Evolutionary conservation across 2,329 filamentous ascomycete species (phyloP), one percentile per base, ranked within the genome.

Genomic region (Orbilia ellipsospora): DNA sequence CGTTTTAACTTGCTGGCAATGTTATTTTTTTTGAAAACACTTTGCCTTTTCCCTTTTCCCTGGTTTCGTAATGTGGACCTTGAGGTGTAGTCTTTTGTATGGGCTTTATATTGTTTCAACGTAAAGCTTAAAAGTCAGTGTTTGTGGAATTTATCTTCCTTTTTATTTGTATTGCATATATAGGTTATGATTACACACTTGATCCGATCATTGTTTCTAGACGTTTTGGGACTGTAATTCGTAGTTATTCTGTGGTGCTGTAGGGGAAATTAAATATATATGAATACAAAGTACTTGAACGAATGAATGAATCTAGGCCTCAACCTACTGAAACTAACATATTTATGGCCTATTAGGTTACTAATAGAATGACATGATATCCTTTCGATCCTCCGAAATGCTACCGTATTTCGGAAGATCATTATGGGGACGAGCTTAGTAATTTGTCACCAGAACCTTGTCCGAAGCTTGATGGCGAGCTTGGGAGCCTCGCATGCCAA

Each of bases 71-170:
- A 10, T 36, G 10, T 36, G 31, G 3, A 36, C 31, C 31, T 36
- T 36, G 31, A 36, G 31, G 31, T 10, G 16, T 45, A 7, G 48
- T 23, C 26, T 23, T 66, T 48, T 26, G 15, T 40, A 65, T 65
- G 51, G 42, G 42, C 44, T 61, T 61, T 36, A 44, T 20, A 12
- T 18, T 13, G 7, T 50, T 60, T 56, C 31, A 36, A 69, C 61
- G 65, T 69, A 61, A 45, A 56, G 55, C 65, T 61, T 60, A 69
- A 69, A 69, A 57, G 56, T 57, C 31, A 36, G 45, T 23, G 45
- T 52, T 54, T 63, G 60, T 52, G 59, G 18, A 62, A 36, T 62
- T 48, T 3, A 44, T n/a, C 28, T 3, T 4, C n/a, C 5, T n/a
- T 18, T 18, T 15, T 23, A 28, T 13, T 40, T 56, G 13, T 56